Evolutionary conservation across 805 yeast species (phyloP).

Genomic region (Candida schatavii): DNA sequence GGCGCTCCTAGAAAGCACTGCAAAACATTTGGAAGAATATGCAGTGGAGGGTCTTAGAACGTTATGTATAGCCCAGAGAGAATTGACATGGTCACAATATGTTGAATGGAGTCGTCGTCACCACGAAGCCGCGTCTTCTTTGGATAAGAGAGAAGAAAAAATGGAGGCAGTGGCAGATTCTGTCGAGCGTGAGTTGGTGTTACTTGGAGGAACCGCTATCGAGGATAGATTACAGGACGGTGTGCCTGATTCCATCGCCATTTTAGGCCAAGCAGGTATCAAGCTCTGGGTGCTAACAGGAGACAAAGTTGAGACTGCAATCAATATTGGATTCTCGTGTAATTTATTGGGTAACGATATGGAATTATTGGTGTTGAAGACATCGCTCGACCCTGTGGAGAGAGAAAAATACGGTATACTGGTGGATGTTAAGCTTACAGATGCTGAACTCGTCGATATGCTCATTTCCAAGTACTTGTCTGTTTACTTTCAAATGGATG

Average conservation of each 20-base stretch:
- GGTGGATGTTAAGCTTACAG: constrained; percentile 18
- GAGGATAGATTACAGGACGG: constrained; percentile 85
- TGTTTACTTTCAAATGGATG: constrained; percentile 56
- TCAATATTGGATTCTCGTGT: constrained; percentile 84
- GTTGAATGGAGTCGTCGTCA: constrained; percentile 61
- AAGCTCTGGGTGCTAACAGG: constrained; percentile 86
- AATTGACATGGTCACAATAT: constrained; percentile 60
- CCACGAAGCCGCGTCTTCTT: constrained; percentile 63
- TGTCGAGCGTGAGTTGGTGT: constrained; percentile 61
- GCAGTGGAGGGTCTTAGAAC: constrained; percentile 86
- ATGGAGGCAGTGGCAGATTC: constrained; percentile 75
- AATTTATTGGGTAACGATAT: constrained; percentile 71
- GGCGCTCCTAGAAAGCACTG: constrained; percentile 58
- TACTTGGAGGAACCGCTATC: constrained; percentile 83
- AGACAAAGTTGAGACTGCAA: constrained; percentile 87
- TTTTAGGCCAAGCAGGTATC: constrained; percentile 72
- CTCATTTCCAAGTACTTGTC: constrained; percentile 52
- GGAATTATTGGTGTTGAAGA: constrained; percentile 63
- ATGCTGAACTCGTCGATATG: constrained; percentile 39
- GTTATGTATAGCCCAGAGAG: constrained; percentile 72
- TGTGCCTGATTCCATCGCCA: constrained; percentile 76
- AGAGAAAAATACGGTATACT: constrained; percentile 16
- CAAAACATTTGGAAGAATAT: constrained; percentile 69
- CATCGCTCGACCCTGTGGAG: constrained; percentile 28
- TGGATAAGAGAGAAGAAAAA: constrained; percentile 60